Evolutionary conservation across 441 rosid genomes (phyloP).

Genomic region (Rhodomyrtus psidioides): DNA sequence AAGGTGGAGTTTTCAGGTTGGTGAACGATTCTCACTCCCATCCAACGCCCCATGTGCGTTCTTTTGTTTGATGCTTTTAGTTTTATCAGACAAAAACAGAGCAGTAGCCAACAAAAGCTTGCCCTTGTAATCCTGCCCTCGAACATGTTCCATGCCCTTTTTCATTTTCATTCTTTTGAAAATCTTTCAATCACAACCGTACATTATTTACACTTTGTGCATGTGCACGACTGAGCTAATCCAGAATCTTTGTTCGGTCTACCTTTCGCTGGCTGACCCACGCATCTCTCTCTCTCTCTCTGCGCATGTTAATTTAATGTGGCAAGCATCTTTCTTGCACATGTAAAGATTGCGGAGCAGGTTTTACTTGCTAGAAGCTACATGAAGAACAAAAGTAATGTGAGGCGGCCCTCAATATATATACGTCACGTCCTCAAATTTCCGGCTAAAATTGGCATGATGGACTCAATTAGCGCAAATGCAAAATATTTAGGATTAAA

Average conservation of each 20-base stretch:
- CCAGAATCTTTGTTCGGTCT: neutral
- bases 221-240: neutral
- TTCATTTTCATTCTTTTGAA: neutral
- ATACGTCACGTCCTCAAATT: too few species aligned
- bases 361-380: neutral
- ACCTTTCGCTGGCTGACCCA: neutral
- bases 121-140: neutral
- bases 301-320: neutral
- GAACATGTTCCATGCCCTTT: neutral
- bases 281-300: neutral
- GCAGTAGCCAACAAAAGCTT: neutral
- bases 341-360: neutral
- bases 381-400: neutral
- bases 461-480: too few species aligned
- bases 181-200: neutral
- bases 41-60: neutral
- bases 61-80: neutral
- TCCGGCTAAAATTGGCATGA: too few species aligned
- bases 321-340: neutral
- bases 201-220: neutral
- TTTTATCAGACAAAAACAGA: neutral
- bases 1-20: neutral
- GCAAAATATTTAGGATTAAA: too few species aligned
- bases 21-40: neutral
- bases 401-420: neutral